Evolutionary conservation across 1,284 basidiomycete genomes (phyloP), one percentile per base, ranked within the genome.

Genomic region (Cryptococcus deneoformans): DNA sequence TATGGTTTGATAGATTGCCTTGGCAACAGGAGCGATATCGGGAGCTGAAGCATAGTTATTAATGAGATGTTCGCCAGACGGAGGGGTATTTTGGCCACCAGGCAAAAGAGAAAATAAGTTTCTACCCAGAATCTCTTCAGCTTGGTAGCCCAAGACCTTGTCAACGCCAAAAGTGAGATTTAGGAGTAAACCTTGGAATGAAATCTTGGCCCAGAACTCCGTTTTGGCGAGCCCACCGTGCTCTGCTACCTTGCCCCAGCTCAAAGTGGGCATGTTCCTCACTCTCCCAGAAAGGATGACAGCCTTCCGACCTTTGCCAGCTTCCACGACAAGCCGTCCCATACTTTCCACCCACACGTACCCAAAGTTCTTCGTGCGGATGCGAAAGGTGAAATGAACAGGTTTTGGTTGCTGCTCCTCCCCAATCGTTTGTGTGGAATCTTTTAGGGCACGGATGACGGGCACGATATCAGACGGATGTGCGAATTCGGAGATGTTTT

Each of bases 371-470:
- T 87, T 89, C 10, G 85, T 82, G 16, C 82, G 82, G 12, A 88
- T 87, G 6, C 90, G 82, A 77, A 89, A 92, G 37, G 92, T 82
- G 11, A 93, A 79, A 71, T 89, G 85, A 54, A 92, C 88, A 1
- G 81, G 80, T 53, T 67, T 65, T 35, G 73, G 65, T 12, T 63
- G 35, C 20, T 68, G 65, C 12, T 70, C 71, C 44, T 75, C 76
- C 24, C 57, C 55, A 5, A 70, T 64, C 14, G 70, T 71, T 54
- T 79, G 79, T 11, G 80, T 81, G 20, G 80, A 80, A 68, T 96
- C 93, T 77, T 97, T 97, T 61, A 97, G 82, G 79, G 95, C 92
- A 46, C 94, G 85, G 83, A 91, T 88, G 62, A 96, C 84, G 0
- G 92, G 92, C 1, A 95, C 88, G 42, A 92, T 82, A 72, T 98